These are phyloP conservation scores for Stachybotrys elegans DNA, from an alignment of 2,329 filamentous ascomycete species.

Conservation along the genomic window DNA sequence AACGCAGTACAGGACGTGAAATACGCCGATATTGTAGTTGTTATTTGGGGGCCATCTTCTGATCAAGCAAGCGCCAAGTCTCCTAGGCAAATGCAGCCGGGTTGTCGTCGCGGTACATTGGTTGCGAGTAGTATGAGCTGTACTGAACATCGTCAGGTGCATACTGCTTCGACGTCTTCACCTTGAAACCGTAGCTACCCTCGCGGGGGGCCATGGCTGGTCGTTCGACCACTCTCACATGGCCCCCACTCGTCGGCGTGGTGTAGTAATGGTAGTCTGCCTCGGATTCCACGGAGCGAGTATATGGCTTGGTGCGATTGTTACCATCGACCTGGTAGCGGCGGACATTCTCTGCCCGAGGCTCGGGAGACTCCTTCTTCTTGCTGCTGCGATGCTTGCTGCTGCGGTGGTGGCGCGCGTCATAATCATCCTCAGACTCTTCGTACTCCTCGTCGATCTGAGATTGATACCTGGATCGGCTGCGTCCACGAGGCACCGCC, in stretches of 20 bases:
- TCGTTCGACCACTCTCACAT: conserved; percentile 21
- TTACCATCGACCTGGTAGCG: conserved; percentile 24
- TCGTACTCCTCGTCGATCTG: conserved; percentile 27
- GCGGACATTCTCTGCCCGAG: conserved; percentile 16
- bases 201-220: conserved; percentile 26
- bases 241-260: conserved; percentile 6
- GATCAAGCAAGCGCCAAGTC: conserved; percentile 7
- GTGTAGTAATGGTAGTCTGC: conserved; percentile 17
- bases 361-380: conserved; percentile 29
- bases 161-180: conserved; percentile 28
- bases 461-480: conserved; percentile 29
- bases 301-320: conserved; percentile 22
- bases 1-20: neutral
- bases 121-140: conserved; percentile 16
- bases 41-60: neutral
- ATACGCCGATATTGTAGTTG: conserved; percentile 5
- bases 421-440: conserved; percentile 30
- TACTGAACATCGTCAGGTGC: conserved; percentile 25
- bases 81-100: conserved; percentile 14
- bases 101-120: conserved; percentile 19
- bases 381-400: conserved; percentile 30
- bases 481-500: conserved; percentile 27
- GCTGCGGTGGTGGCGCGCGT: conserved; percentile 18
- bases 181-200: conserved; percentile 26
- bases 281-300: conserved; percentile 19